Evolutionary conservation across 768 basidiomycete species (phyloP), one percentile per base, ranked within the genome.

Genomic region (Tubosaeta brunneosetosa): DNA sequence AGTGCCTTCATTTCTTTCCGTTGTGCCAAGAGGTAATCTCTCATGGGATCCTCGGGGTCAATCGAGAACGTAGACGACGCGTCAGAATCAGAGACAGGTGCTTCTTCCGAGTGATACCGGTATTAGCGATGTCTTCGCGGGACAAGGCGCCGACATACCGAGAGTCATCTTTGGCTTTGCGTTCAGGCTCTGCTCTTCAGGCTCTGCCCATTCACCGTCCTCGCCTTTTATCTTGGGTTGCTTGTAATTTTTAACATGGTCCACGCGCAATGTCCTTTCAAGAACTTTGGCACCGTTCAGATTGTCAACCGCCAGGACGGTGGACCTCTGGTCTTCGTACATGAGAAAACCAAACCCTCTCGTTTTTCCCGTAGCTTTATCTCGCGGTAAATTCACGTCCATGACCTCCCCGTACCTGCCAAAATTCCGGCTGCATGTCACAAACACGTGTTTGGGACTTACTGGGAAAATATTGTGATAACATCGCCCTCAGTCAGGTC

Each of bases 271-370:
- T 3, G 85, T 95, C 60, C 85, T 78, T 14, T 88, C 91, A 31
- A 97, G 74, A 38, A 98, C 86, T 49, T 83, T 83, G 44, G 94
- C 91, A 38, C 97, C 97, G 64, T 97, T 98, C 70, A 99, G 84
- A 74, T 99, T 99, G 74, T 99, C 97, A 56, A 99, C 95, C 9
- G 97, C 97, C 45, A 99, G 78, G 47, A 97, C 70, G 6, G 97
- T 99, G 54, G 92, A 95, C 44, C 92, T 82, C 72, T 99, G 97
- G 70, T 99, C 94, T 71, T 95, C 93, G 70, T 98, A 99, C 97
- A 98, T 97, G 57, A 98, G 76, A 74, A 97, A 99, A 9, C 83
- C 94, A 67, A 98, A 99, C 2, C 97, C 97, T 63, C 74, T 84
- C 0, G 86, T 77, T 65, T 95, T 94, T 25, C 93, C 92, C 0